These are phyloP conservation scores for Termitomyces sp. DNA, from an alignment of 768 basidiomycete species.

Conservation along the genomic window DNA sequence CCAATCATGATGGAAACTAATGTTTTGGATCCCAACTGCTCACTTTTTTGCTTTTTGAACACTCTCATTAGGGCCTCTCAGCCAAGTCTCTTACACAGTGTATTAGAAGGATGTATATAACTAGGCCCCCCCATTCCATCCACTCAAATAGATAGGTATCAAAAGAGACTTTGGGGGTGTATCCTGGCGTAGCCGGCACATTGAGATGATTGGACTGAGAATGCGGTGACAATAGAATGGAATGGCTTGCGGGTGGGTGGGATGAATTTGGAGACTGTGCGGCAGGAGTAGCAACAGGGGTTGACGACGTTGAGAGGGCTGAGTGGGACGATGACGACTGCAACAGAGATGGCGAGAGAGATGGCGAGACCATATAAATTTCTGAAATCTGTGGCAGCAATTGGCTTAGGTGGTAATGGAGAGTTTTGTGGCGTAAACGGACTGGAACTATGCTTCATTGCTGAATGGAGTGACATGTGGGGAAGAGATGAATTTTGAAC, in stretches of 20 bases:
- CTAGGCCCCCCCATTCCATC: too few relatives aligned
- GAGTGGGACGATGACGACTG: constrained; percentile 8
- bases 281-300: constrained; percentile 3
- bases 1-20: too few relatives aligned
- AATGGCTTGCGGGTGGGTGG: not conserved
- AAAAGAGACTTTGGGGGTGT: constrained; percentile 75
- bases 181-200: constrained; percentile 24
- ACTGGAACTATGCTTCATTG: constrained; percentile 42
- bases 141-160: too few relatives aligned
- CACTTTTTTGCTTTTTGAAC: too few relatives aligned
- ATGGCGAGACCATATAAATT: constrained; percentile 11
- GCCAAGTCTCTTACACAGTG: too few relatives aligned
- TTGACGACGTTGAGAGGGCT: constrained; percentile 1
- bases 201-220: constrained; percentile 8
- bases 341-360: constrained; percentile 12
- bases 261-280: not conserved
- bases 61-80: too few relatives aligned
- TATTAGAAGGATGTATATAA: too few relatives aligned
- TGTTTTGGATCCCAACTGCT: too few relatives aligned
- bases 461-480: constrained; percentile 40
- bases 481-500: constrained; percentile 11
- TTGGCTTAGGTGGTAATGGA: constrained; percentile 14
- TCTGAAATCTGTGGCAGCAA: constrained; percentile 17
- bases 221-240: constrained; percentile 12
- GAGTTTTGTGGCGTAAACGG: constrained; percentile 22